Conservation (phyloP, 495 filamentous ascomycete species). For the Hypomontagnella submonticulosa region DNA sequence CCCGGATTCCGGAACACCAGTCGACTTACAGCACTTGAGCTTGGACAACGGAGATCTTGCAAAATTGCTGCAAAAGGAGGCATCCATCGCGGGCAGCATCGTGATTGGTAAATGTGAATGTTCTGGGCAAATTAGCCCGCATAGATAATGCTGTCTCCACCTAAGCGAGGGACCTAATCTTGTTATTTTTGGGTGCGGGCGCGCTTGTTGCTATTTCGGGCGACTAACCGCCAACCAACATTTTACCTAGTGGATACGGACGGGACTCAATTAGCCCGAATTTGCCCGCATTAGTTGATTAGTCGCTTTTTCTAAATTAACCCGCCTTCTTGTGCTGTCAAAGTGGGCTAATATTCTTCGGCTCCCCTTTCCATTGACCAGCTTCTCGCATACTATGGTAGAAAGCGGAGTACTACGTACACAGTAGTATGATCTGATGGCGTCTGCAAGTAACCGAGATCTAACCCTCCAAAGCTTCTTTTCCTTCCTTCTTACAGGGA, state of each 20-base stretch:
- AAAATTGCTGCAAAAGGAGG: background rate
- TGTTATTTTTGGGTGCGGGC: constrained; percentile 32
- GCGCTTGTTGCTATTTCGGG: constrained; percentile 46
- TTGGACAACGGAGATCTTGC: background rate
- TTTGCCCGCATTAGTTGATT: constrained; percentile 1
- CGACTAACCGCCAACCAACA: constrained; percentile 27
- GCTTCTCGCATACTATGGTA: background rate
- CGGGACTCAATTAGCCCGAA: constrained; percentile 22
- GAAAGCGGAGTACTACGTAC: constrained; percentile 15
- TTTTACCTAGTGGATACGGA: background rate
- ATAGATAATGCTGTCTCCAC: constrained; percentile 22
- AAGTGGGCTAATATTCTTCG: constrained; percentile 23
- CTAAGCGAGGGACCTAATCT: constrained; percentile 29
- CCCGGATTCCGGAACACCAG: constrained; percentile 21
- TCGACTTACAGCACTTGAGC: constrained; percentile 10
- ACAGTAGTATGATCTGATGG: constrained; percentile 39
- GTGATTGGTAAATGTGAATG: constrained; percentile 26
- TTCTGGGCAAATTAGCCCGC: constrained; percentile 39
- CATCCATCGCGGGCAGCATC: constrained; percentile 1
- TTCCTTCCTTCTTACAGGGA: constrained; percentile 20
- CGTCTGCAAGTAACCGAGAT: constrained; percentile 36
- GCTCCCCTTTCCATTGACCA: constrained; percentile 8
- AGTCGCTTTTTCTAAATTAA: constrained; percentile 25
- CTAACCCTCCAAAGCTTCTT: constrained; percentile 28
- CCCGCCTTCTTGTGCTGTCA: constrained; percentile 27